These are phyloP conservation scores for Aspergillus pseudonomiae DNA, from an alignment of 2,329 filamentous ascomycete species.

Conservation along the genomic window DNA sequence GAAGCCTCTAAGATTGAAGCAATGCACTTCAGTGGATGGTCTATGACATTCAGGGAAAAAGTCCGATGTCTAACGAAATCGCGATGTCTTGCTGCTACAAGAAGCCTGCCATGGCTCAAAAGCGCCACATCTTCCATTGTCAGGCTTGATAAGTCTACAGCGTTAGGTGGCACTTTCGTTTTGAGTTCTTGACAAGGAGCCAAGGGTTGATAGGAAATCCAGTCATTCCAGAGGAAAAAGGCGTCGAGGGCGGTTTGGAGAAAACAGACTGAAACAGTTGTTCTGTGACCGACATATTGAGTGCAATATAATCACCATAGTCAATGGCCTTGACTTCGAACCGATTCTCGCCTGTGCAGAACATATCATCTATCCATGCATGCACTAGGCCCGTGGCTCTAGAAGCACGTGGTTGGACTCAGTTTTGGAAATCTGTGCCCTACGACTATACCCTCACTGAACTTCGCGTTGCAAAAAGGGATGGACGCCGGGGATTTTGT, in stretches of 20 bases:
- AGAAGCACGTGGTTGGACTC: too few relatives aligned
- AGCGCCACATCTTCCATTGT: not conserved
- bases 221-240: too few relatives aligned
- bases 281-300: not conserved
- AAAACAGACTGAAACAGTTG: not conserved
- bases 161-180: too few relatives aligned
- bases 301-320: not conserved
- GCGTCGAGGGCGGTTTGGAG: too few relatives aligned
- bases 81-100: not conserved
- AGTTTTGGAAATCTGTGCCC: too few relatives aligned
- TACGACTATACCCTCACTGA: too few relatives aligned
- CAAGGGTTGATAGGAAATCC: not conserved
- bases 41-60: not conserved
- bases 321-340: not conserved
- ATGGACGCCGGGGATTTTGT: too few relatives aligned
- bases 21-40: not conserved
- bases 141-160: not conserved
- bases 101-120: not conserved
- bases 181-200: not conserved
- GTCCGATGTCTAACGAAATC: not conserved
- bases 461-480: too few relatives aligned
- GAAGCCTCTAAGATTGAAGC: accelerated
- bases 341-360: not conserved
- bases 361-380: too few relatives aligned
- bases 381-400: too few relatives aligned